A percentile compares a stretch with the other conserved stretches of the same genome.
These are phyloP conservation scores for Chlamydomonas eustigma DNA, from an alignment of 139 green algal species.

Conservation along the genomic window DNA sequence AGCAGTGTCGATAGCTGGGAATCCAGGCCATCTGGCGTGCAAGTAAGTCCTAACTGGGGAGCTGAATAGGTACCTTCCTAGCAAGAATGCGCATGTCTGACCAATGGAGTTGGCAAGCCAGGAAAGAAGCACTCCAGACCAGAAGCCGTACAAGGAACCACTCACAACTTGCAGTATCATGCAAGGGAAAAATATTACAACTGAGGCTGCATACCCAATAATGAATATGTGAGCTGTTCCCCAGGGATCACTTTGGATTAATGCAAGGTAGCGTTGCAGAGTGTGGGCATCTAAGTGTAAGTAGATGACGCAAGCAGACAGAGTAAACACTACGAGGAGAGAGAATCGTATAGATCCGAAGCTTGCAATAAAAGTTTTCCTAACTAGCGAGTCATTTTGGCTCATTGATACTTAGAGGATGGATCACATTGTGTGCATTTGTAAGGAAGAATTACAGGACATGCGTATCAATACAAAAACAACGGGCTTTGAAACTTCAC, in stretches of 20 bases:
- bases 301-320: constrained; percentile 4
- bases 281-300: constrained; percentile 7
- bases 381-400: no score
- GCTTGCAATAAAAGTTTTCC: no score
- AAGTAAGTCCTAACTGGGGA: constrained; percentile 31
- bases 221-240: constrained; percentile 33
- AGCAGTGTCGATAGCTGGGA: constrained; percentile 32
- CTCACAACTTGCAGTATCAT: constrained; percentile 39
- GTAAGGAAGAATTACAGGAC: no score
- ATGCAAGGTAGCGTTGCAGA: constrained; percentile 15
- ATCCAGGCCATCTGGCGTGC: constrained; percentile 19
- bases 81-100: constrained; percentile 52
- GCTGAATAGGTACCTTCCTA: constrained; percentile 48
- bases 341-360: constrained; percentile 10
- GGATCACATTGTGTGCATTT: no score
- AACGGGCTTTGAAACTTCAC: no score
- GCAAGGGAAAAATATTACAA: constrained; percentile 47
- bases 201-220: constrained; percentile 23
- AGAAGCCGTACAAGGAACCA: constrained; percentile 46
- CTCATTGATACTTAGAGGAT: no score
- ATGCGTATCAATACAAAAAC: no score
- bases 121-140: constrained; percentile 32
- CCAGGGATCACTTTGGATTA: constrained; percentile 25
- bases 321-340: constrained; percentile 10
- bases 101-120: constrained; percentile 43